Conservation (phyloP, 768 basidiomycete genomes). For the Cubamyces sp. region DNA sequence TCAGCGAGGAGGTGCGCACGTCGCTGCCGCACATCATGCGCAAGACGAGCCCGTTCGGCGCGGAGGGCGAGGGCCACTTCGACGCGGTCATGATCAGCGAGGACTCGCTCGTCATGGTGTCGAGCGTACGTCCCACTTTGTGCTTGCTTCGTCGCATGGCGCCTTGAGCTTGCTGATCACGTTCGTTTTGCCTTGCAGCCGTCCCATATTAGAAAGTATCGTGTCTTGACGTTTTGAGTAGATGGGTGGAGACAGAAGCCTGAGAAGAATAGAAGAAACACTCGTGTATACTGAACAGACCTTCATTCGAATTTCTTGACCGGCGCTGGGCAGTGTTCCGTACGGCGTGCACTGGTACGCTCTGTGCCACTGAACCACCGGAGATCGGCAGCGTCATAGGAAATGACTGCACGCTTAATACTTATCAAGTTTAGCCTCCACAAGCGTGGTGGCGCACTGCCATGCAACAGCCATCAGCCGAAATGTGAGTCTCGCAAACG, state of each 20-base stretch:
- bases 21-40: constrained; percentile 50
- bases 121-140: constrained; percentile 25
- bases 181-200: neutral
- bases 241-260: neutral
- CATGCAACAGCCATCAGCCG: too few species aligned
- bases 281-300: too few species aligned
- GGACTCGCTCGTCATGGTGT: constrained; percentile 56
- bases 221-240: constrained; percentile 32
- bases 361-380: too few species aligned
- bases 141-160: neutral
- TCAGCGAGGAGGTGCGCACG: constrained; percentile 46
- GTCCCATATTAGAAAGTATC: constrained; percentile 27
- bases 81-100: constrained; percentile 56
- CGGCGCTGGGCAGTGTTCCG: too few species aligned
- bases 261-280: too few species aligned
- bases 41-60: constrained; percentile 18
- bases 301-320: too few species aligned
- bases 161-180: neutral
- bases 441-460: too few species aligned
- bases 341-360: too few species aligned
- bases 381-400: too few species aligned
- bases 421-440: too few species aligned
- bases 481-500: too few species aligned
- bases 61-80: constrained; percentile 23
- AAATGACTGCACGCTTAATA: too few species aligned